These are phyloP conservation scores for Durio zibethinus DNA, from an alignment of 345 rosid species.

Conservation along the genomic window DNA sequence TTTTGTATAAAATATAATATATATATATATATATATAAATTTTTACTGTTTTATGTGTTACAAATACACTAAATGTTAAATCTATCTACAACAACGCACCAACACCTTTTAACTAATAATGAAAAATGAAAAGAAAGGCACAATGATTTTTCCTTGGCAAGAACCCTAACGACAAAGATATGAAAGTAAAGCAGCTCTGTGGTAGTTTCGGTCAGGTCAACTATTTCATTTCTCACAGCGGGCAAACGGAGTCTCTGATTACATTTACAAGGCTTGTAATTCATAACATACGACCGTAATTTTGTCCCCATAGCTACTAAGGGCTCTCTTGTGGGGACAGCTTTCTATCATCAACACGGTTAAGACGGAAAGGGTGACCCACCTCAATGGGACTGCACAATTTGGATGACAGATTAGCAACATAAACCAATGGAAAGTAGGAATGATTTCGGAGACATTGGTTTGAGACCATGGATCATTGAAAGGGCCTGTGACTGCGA, in stretches of 20 bases:
- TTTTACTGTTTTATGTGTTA: too few species aligned
- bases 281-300: neutral
- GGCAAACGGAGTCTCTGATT: neutral
- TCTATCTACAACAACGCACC: too few species aligned
- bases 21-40: too few species aligned
- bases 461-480: neutral
- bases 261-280: neutral
- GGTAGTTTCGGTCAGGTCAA: neutral
- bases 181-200: neutral
- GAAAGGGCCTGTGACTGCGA: neutral
- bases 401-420: neutral
- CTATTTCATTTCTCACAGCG: neutral
- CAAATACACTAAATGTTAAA: too few species aligned
- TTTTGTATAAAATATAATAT: too few species aligned
- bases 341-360: neutral
- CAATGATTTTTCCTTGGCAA: neutral
- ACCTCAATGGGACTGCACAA: neutral
- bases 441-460: neutral
- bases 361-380: neutral
- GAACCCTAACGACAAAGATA: neutral
- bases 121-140: neutral
- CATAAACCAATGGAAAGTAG: neutral
- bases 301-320: neutral
- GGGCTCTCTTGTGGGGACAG: neutral
- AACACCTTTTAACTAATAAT: too few species aligned